phyloP scores from a whole-genome alignment of 306 rosid genomes.

The Dicorynia guianensis region DNA sequence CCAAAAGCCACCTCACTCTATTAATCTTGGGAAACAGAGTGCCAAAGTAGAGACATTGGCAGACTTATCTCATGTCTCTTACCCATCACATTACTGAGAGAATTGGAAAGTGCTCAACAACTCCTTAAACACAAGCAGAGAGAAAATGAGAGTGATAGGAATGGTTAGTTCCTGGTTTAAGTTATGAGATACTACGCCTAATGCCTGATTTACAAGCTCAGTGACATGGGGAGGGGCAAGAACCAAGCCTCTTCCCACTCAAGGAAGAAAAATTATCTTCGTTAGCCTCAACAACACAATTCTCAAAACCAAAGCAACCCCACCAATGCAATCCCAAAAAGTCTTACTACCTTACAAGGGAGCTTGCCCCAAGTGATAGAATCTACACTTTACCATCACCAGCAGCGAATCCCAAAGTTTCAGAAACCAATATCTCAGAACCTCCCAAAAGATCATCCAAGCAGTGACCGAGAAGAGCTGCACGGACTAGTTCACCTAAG shows the following conservation, averaged over 20 bases:
- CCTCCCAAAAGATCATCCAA: slow-evolving; percentile 65
- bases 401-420: slow-evolving; percentile 39
- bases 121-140: slow-evolving; percentile 15
- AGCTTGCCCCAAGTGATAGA: slow-evolving; percentile 50
- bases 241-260: slow-evolving; percentile 41
- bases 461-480: slow-evolving; percentile 49
- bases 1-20: slow-evolving; percentile 43
- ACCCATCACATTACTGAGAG: slow-evolving; percentile 33
- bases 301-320: slow-evolving; percentile 50
- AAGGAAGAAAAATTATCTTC: slow-evolving; percentile 55
- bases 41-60: slow-evolving; percentile 34
- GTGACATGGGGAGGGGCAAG: slow-evolving; percentile 62
- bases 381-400: slow-evolving; percentile 51
- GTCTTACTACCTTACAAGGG: slow-evolving; percentile 82
- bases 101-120: slow-evolving; percentile 12
- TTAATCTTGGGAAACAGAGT: slow-evolving; percentile 37
- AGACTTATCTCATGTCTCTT: slow-evolving; percentile 33
- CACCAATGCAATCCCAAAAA: slow-evolving; percentile 64
- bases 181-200: slow-evolving; percentile 87
- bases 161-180: slow-evolving; percentile 86
- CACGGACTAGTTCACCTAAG: slow-evolving; percentile 49
- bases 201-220: slow-evolving; percentile 91
- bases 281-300: slow-evolving; percentile 41
- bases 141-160: not conserved
- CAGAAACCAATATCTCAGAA: slow-evolving; percentile 42